Evolutionary conservation across 495 filamentous ascomycete genomes (phyloP).

Genomic region (Penicillium riverlandense): DNA sequence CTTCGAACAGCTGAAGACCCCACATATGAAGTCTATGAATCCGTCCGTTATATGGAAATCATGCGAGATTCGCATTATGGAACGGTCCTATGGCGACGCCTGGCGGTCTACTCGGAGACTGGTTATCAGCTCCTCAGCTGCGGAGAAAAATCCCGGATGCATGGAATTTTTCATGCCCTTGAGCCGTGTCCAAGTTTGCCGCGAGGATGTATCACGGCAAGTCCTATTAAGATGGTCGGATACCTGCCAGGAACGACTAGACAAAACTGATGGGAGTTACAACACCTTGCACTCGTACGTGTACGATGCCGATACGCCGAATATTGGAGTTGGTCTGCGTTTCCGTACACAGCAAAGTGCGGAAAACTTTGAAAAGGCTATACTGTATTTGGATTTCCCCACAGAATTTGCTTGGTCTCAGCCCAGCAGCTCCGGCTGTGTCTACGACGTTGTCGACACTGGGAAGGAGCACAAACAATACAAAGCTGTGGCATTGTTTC

Average conservation of each 20-base stretch:
- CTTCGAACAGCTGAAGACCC: constrained; percentile 25
- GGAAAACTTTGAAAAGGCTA: constrained; percentile 23
- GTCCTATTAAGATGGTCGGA: constrained; percentile 37
- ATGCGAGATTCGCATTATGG: constrained; percentile 35
- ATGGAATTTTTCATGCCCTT: constrained; percentile 33
- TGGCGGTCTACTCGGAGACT: constrained; percentile 33
- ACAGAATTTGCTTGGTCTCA: constrained; percentile 21
- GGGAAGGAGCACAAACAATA: constrained; percentile 28
- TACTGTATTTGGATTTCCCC: constrained; percentile 16
- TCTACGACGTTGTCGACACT: constrained; percentile 29
- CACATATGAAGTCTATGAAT: constrained; percentile 27
- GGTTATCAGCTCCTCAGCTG: constrained; percentile 33
- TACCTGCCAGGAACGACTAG: constrained; percentile 24
- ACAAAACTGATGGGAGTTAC: constrained; percentile 30
- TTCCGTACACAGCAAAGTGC: constrained; percentile 22
- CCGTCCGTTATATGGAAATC: constrained; percentile 23
- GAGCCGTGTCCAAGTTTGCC: constrained; percentile 26
- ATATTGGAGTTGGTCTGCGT: constrained; percentile 23
- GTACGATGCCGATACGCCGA: constrained; percentile 29
- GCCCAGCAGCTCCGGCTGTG: constrained; percentile 15
- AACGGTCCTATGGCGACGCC: constrained; percentile 27
- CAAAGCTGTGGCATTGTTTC: constrained; percentile 23
- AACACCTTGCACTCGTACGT: constrained; percentile 27
- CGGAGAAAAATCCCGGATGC: constrained; percentile 25
- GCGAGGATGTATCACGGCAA: constrained; percentile 19